Evolutionary conservation across 2,329 filamentous ascomycete species (phyloP).

Genomic region (Monilinia aucupariae): DNA sequence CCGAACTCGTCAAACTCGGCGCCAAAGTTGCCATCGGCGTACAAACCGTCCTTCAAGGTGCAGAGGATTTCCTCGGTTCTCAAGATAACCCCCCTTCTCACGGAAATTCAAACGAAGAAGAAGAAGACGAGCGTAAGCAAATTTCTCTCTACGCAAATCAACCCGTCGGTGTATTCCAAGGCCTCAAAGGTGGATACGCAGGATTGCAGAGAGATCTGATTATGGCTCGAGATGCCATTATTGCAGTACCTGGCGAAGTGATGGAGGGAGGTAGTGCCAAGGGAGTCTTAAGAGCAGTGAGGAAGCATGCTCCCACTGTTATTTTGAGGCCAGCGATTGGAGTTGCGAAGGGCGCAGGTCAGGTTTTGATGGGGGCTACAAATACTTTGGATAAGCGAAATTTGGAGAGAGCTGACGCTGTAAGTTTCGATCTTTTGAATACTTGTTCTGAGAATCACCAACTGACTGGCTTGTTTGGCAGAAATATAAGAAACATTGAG

Average conservation of each 20-base stretch:
- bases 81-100: slow-evolving; percentile 35
- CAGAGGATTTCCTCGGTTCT: slow-evolving; percentile 68
- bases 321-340: slow-evolving; percentile 88
- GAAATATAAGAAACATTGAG: slow-evolving; percentile 37
- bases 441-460: slow-evolving; percentile 9
- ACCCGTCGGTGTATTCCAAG: slow-evolving; percentile 81
- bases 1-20: slow-evolving; percentile 87
- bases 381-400: slow-evolving; percentile 86
- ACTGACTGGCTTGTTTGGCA: slow-evolving; percentile 11
- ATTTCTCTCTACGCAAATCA: slow-evolving; percentile 93
- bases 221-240: slow-evolving; percentile 81
- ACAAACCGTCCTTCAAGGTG: slow-evolving; percentile 84
- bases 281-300: slow-evolving; percentile 72
- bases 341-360: slow-evolving; percentile 79
- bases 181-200: slow-evolving; percentile 74
- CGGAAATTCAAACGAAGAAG: slow-evolving; percentile 53
- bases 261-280: slow-evolving; percentile 79
- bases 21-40: slow-evolving; percentile 93
- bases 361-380: slow-evolving; percentile 84
- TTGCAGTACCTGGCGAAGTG: slow-evolving; percentile 87
- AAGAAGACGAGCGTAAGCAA: slow-evolving; percentile 67
- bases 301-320: slow-evolving; percentile 82
- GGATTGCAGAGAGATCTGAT: slow-evolving; percentile 84
- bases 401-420: slow-evolving; percentile 76
- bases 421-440: slow-evolving; percentile 51